Conservation (phyloP, 805 yeast species). For the Peterozyma xylosa region DNA sequence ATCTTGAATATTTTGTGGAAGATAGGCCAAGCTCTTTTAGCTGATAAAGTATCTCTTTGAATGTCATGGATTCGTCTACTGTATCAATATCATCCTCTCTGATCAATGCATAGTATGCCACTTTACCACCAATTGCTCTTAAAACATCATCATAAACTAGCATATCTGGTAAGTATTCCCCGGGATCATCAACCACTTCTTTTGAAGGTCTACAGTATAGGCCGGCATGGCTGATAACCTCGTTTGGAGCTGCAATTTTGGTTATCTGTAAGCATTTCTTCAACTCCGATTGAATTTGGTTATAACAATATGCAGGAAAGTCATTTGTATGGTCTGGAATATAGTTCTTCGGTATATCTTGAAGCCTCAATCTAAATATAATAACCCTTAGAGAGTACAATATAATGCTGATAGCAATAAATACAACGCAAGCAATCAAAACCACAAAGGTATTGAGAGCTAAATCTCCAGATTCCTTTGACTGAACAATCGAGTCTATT, state of each 20-base stretch:
- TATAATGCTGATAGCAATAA: constrained; percentile 40
- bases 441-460: constrained; percentile 80
- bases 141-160: constrained; percentile 46
- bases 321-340: constrained; percentile 61
- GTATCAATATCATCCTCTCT: too few species aligned
- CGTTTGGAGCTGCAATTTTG: constrained; percentile 31
- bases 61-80: too few species aligned
- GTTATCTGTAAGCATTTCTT: constrained; percentile 33
- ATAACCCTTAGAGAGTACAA: constrained; percentile 55
- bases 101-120: constrained; percentile 13
- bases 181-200: not conserved
- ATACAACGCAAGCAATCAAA: constrained; percentile 58
- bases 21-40: too few species aligned
- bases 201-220: constrained; percentile 20
- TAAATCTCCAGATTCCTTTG: constrained; percentile 45
- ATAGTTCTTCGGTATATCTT: constrained; percentile 74
- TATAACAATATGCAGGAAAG: constrained; percentile 39
- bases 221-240: constrained; percentile 42
- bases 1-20: too few species aligned
- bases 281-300: constrained; percentile 30
- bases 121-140: constrained; percentile 51
- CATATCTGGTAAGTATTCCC: constrained; percentile 17
- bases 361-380: constrained; percentile 47
- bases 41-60: too few species aligned
- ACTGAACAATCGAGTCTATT: constrained; percentile 64